Evolutionary conservation across 257 asterid genomes (phyloP).

Genomic region (Primulina tabacum): DNA sequence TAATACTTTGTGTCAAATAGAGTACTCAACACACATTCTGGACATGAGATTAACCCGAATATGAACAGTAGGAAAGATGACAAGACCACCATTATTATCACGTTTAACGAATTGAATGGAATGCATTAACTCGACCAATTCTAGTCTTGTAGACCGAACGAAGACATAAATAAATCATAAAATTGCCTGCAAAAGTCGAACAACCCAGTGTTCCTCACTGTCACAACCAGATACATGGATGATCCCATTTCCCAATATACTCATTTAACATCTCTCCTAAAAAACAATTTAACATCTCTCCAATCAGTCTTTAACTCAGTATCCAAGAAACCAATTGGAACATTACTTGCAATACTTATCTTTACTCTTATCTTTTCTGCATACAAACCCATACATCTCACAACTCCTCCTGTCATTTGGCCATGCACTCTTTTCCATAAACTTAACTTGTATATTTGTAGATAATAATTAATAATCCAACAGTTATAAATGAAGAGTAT

Average conservation of each 20-base stretch:
- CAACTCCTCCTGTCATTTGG: constrained; percentile 27
- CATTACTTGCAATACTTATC: constrained; percentile 27
- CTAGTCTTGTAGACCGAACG: constrained; percentile 21
- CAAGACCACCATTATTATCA: not conserved
- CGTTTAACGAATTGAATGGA: not conserved
- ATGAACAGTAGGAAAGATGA: not conserved
- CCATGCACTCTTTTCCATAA: constrained; percentile 44
- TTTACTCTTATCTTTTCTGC: constrained; percentile 36
- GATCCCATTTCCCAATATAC: constrained; percentile 41
- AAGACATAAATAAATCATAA: not conserved
- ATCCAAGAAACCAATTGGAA: constrained; percentile 34
- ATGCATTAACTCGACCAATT: not conserved
- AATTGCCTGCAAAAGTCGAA: constrained; percentile 24
- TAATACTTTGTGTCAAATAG: no score
- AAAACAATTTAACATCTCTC: constrained; percentile 20
- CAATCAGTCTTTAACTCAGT: constrained; percentile 39
- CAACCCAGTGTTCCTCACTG: constrained; percentile 14
- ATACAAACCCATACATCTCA: constrained; percentile 55
- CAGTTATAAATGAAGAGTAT: not conserved
- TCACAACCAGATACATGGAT: constrained; percentile 23
- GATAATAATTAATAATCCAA: constrained; percentile 22
- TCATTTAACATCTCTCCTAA: constrained; percentile 23
- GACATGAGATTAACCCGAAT: no score
- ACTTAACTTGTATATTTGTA: constrained; percentile 24
- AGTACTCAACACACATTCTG: no score